Conservation (phyloP, 331 rosid species). For the Quercus phellos region DNA sequence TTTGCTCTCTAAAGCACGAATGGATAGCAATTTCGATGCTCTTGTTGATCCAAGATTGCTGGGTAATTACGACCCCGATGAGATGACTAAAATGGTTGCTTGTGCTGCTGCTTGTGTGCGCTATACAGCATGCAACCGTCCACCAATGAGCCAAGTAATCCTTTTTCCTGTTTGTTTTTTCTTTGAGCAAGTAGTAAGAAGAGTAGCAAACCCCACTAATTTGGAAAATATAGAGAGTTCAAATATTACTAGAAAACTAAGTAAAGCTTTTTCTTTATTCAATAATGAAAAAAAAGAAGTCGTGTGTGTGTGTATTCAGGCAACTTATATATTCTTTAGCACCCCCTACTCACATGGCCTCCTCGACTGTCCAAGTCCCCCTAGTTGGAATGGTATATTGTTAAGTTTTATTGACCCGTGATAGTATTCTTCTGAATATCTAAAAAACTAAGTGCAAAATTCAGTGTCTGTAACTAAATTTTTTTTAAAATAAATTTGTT, state of each 20-base stretch:
- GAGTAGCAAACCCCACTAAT: background rate
- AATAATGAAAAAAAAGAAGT: background rate
- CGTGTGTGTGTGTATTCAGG: background rate
- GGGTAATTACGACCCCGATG: slow-evolving; percentile 31
- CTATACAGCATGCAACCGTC: slow-evolving; percentile 56
- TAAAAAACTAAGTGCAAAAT: background rate
- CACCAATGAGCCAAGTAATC: slow-evolving; percentile 62
- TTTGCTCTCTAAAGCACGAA: slow-evolving; percentile 45
- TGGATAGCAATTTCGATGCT: slow-evolving; percentile 26
- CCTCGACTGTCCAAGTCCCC: background rate
- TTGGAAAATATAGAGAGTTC: background rate
- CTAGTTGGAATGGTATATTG: background rate
- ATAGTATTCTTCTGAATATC: background rate
- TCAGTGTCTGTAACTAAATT: background rate
- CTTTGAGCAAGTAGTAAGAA: background rate
- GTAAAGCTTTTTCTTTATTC: background rate
- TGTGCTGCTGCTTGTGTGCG: slow-evolving; percentile 59
- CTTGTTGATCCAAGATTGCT: slow-evolving; percentile 54
- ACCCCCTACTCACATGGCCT: background rate
- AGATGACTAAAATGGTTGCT: slow-evolving; percentile 54
- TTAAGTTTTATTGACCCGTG: background rate
- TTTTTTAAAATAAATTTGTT: background rate
- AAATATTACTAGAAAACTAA: background rate
- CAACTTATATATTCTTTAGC: background rate
- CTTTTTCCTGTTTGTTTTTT: background rate